Evolutionary conservation across 2,329 filamentous ascomycete species (phyloP).

Genomic region (Elsinoe arachidis): DNA sequence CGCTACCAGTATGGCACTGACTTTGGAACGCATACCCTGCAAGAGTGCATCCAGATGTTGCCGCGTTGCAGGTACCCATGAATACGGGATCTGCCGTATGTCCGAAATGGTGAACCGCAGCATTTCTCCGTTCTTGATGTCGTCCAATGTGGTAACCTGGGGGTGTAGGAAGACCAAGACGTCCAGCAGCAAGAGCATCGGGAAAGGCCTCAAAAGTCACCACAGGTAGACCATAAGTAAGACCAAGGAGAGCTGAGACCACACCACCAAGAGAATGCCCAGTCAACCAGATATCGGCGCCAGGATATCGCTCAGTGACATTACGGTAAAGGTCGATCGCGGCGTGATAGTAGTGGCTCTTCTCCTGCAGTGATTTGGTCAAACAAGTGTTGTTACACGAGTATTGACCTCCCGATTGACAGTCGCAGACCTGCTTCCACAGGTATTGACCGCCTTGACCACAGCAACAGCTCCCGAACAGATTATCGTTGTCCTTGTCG

Average conservation of each 20-base stretch:
- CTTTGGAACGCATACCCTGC: constrained; percentile 87
- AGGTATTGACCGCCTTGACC: constrained; percentile 81
- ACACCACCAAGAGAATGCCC: constrained; percentile 85
- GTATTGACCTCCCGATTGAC: constrained; percentile 63
- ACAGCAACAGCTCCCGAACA: constrained; percentile 94
- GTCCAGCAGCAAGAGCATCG: constrained; percentile 71
- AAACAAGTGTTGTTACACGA: constrained; percentile 87
- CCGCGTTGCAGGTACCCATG: constrained; percentile 82
- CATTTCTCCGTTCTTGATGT: constrained; percentile 62
- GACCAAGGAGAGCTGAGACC: constrained; percentile 69
- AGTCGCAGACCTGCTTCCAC: constrained; percentile 85
- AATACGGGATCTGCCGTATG: constrained; percentile 89
- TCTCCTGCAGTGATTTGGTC: constrained; percentile 59
- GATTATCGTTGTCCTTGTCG: constrained; percentile 90
- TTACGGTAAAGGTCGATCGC: constrained; percentile 84
- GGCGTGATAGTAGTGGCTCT: constrained; percentile 82
- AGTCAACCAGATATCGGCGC: constrained; percentile 72
- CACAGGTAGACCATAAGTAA: constrained; percentile 77
- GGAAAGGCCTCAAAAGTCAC: constrained; percentile 86
- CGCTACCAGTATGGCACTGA: constrained; percentile 71
- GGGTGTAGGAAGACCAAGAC: constrained; percentile 72
- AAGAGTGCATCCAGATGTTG: constrained; percentile 75
- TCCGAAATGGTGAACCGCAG: constrained; percentile 78
- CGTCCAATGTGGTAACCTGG: constrained; percentile 62
- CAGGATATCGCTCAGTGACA: constrained; percentile 74